Evolutionary conservation across 2,329 filamentous ascomycete species (phyloP).

Genomic region (Penicillium sp.): DNA sequence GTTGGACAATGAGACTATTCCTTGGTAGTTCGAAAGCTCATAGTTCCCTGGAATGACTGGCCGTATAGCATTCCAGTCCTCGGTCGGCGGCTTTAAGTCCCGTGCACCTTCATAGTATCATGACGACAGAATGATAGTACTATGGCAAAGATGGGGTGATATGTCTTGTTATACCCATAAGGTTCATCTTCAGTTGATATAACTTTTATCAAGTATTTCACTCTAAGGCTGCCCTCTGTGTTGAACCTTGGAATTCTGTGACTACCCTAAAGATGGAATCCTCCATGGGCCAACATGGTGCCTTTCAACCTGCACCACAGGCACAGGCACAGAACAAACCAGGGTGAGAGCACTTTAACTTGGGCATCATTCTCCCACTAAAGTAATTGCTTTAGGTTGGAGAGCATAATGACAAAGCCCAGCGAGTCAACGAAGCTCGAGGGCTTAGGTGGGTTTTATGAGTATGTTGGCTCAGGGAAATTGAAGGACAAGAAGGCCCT

Average conservation of each 20-base stretch:
- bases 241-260: too few relatives aligned
- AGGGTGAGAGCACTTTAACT: conserved; percentile 19
- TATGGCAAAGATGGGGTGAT: background rate
- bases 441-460: conserved; percentile 25
- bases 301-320: conserved; percentile 24
- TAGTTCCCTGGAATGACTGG: too few relatives aligned
- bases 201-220: too few relatives aligned
- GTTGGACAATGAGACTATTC: too few relatives aligned
- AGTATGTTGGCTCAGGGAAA: conserved; percentile 52
- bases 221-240: too few relatives aligned
- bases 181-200: background rate
- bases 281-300: conserved; percentile 25
- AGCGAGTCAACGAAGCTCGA: conserved; percentile 41
- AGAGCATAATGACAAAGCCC: conserved; percentile 27
- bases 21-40: too few relatives aligned
- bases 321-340: conserved; percentile 31
- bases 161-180: background rate
- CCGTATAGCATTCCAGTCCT: background rate
- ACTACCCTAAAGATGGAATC: conserved; percentile 21
- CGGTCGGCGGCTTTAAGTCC: conserved; percentile 2
- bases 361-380: background rate
- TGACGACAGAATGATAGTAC: conserved; percentile 30
- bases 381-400: conserved; percentile 2
- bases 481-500: conserved; percentile 54
- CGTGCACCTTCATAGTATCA: conserved; percentile 15